Base-by-base conservation (phyloP, 306 rosid genomes). In the Quercus robur region DNA sequence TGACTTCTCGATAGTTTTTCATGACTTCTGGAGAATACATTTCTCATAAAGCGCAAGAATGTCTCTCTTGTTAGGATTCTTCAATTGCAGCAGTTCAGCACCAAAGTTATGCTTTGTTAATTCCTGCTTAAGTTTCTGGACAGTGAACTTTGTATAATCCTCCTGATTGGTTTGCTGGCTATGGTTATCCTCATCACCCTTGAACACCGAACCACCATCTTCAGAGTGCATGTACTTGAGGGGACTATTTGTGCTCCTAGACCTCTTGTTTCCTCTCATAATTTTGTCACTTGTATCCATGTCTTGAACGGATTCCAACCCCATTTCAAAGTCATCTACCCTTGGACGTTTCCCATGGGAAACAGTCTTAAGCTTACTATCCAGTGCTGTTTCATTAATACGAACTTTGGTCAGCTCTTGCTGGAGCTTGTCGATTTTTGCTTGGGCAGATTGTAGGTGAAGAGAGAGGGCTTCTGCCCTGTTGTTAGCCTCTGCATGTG, bases 401-500 rank as follows among this genome's bases (percentile, higher is more conserved):
- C 97, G 92, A 80, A 79, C 92, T 76, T 89, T 87, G 2, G 98
- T 96, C 84, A 96, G 28, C 73, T 93, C 94, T 80, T 90, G 97
- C 81, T 96, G 97, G 73, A 96, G 97, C 57, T 84, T 75, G 75
- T 96, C 99, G 9, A 96, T 93, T 78, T 91, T 88, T 69, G 97
- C 88, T 73, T 96, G 99, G 44, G 99, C 97, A 59, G 93, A 84
- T 85, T 96, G 98, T 25, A 96, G 84, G 85, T 93, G 94, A 17
- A 78, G 93, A 55, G 99, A 96, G 72, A 96, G 94, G 23, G 89
- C 87, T 71, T 96, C 98, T 1, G 99, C 99, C 80, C 99, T 87
- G 79, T 83, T 87, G 85, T 90, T 91, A 26, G 98, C 99, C 78
- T 90, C 97, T 3, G 93, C 85, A 81, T 90, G 98, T 38, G 99